A percentile compares a stretch with the other conserved stretches of the same genome.
Evolutionary conservation across 2,329 filamentous ascomycete species (phyloP).

Genomic region (Calonectria multiphialidica): DNA sequence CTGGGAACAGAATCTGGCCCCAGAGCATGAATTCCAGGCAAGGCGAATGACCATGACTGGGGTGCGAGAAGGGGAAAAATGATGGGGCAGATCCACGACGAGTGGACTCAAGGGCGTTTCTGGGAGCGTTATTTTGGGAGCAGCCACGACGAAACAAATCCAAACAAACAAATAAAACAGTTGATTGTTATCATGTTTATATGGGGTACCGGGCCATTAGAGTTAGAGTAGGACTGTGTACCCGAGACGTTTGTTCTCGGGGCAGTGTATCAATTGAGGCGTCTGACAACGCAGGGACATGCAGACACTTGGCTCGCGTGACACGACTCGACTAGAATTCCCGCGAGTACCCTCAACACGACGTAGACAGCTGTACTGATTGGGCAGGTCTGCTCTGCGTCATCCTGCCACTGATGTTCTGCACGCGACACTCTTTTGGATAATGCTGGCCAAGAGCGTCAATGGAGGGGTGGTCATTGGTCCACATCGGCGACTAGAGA

Average conservation of each 20-base stretch:
- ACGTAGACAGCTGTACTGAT: neutral
- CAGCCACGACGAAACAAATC: slow-evolving; percentile 28
- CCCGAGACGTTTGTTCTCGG: neutral
- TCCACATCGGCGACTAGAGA: neutral
- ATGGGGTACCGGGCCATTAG: neutral
- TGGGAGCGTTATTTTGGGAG: slow-evolving; percentile 23
- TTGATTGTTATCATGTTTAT: slow-evolving; percentile 6
- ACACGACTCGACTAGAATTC: slow-evolving; percentile 18
- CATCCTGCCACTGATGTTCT: neutral
- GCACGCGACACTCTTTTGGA: slow-evolving; percentile 9
- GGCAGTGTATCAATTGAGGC: neutral
- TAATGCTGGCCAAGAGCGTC: slow-evolving; percentile 14
- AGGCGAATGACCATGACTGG: neutral
- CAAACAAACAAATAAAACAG: slow-evolving; percentile 13
- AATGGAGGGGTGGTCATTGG: slow-evolving; percentile 29
- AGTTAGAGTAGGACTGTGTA: slow-evolving; percentile 6
- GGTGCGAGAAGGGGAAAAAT: slow-evolving; percentile 8
- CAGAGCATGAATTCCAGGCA: slow-evolving; percentile 13
- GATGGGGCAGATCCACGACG: slow-evolving; percentile 15
- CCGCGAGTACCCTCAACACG: neutral
- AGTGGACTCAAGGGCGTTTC: slow-evolving; percentile 24
- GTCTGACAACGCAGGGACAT: slow-evolving; percentile 7
- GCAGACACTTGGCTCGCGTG: slow-evolving; percentile 28
- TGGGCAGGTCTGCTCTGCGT: neutral
- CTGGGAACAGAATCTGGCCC: neutral